Percentiles rank a stretch among this genome's conserved stretches.
Conservation (phyloP, 441 rosid genomes). For the Croton setiger region DNA sequence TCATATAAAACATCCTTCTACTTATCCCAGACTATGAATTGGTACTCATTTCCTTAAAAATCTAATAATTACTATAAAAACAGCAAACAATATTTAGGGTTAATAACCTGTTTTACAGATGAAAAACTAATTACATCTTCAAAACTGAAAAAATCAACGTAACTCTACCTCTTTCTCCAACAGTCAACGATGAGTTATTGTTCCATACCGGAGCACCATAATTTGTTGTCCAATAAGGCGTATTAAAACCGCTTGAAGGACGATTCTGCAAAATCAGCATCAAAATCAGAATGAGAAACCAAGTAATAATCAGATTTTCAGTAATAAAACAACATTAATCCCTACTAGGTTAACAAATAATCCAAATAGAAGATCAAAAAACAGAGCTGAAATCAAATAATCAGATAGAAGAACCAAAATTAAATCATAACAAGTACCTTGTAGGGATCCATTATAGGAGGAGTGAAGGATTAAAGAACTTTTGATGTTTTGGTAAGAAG, state of each 20-base stretch:
- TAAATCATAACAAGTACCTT: slow-evolving; percentile 37
- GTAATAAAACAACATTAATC: background rate
- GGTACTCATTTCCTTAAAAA: background rate
- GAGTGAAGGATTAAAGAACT: background rate
- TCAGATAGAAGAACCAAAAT: background rate
- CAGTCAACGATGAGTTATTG: slow-evolving; percentile 81
- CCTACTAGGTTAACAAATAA: background rate
- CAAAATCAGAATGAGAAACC: background rate
- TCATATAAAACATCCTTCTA: background rate
- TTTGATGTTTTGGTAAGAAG: background rate
- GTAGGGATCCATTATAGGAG: slow-evolving; percentile 78
- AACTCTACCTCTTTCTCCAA: slow-evolving; percentile 78
- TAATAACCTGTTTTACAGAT: background rate
- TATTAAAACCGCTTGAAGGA: slow-evolving; percentile 71
- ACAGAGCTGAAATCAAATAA: background rate
- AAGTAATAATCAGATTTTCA: background rate
- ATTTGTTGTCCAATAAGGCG: slow-evolving; percentile 80
- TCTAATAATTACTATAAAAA: background rate
- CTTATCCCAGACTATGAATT: background rate
- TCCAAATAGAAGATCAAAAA: background rate
- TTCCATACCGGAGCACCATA: slow-evolving; percentile 90
- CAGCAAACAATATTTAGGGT: background rate
- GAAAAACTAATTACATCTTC: background rate
- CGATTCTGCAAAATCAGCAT: slow-evolving; percentile 47
- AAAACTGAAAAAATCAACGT: background rate